Conservation (phyloP, 371 early-diverging fungal genomes). For the Mucor mucedo region DNA sequence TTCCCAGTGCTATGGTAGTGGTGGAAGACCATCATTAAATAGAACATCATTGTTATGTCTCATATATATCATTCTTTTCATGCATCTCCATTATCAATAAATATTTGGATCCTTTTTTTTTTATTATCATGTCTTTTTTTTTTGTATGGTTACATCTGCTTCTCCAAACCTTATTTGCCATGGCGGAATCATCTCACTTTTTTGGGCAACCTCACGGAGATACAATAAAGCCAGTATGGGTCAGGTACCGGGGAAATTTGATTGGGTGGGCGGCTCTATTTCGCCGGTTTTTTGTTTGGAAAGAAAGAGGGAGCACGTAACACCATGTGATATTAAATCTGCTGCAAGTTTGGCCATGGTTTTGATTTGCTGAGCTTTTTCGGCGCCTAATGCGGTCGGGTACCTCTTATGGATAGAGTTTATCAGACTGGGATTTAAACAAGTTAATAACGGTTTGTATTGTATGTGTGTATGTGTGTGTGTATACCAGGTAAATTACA, state of each 20-base stretch:
- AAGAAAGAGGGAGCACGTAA: neutral
- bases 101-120: neutral
- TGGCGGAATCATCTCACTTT: neutral
- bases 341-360: neutral
- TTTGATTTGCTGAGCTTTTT: neutral
- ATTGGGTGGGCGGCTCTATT: neutral
- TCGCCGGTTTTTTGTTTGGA: neutral
- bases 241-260: neutral
- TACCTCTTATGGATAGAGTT: neutral
- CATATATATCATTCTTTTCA: neutral
- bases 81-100: neutral
- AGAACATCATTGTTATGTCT: neutral
- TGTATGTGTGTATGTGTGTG: no score
- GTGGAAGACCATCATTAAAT: conserved; percentile 24
- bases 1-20: conserved; percentile 30
- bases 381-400: conserved; percentile 2
- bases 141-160: neutral
- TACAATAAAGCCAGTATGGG: neutral
- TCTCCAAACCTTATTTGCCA: no score
- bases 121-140: neutral
- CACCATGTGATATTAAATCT: conserved; percentile 3
- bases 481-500: no score
- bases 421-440: neutral
- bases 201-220: neutral
- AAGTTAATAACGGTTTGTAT: no score